Evolutionary conservation across 2,329 filamentous ascomycete genomes (phyloP).

Genomic region (Verticillium nubilum): DNA sequence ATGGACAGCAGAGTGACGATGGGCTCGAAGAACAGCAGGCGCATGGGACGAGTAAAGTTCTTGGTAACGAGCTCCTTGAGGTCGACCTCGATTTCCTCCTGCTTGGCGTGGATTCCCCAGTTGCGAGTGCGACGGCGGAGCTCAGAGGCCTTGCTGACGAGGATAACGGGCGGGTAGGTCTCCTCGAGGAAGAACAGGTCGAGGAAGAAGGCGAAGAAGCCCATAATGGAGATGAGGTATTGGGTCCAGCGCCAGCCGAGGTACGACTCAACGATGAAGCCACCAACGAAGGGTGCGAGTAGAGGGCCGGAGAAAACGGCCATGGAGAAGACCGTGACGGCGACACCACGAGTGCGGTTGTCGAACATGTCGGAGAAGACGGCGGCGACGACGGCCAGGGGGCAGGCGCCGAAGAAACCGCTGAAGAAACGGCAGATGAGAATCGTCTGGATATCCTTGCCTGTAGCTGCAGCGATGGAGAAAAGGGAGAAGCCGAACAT

Average conservation of each 20-base stretch:
- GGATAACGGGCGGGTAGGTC: conserved; percentile 64
- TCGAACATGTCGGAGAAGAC: conserved; percentile 70
- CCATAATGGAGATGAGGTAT: conserved; percentile 59
- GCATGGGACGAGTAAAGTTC: conserved; percentile 62
- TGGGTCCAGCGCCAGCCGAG: conserved; percentile 72
- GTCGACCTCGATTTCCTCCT: conserved; percentile 66
- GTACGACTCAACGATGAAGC: conserved; percentile 57
- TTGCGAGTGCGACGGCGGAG: conserved; percentile 59
- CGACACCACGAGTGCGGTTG: conserved; percentile 54
- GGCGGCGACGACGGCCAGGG: conserved; percentile 63
- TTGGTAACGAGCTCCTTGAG: conserved; percentile 57
- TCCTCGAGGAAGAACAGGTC: conserved; percentile 61
- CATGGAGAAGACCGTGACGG: conserved; percentile 54
- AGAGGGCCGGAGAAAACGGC: conserved; percentile 63
- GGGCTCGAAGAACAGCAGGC: conserved; percentile 62
- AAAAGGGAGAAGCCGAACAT: conserved; percentile 68
- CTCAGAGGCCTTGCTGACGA: conserved; percentile 55
- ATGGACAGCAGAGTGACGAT: conserved; percentile 63
- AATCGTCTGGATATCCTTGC: conserved; percentile 64
- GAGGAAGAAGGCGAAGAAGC: conserved; percentile 52
- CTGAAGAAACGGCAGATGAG: conserved; percentile 68
- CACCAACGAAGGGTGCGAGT: conserved; percentile 63
- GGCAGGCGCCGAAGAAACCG: conserved; percentile 67
- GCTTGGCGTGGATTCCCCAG: conserved; percentile 67
- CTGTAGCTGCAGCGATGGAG: conserved; percentile 58